These are phyloP conservation scores for Ceratobasidium sp. DNA, from an alignment of 1,284 basidiomycete genomes.

Conservation along the genomic window DNA sequence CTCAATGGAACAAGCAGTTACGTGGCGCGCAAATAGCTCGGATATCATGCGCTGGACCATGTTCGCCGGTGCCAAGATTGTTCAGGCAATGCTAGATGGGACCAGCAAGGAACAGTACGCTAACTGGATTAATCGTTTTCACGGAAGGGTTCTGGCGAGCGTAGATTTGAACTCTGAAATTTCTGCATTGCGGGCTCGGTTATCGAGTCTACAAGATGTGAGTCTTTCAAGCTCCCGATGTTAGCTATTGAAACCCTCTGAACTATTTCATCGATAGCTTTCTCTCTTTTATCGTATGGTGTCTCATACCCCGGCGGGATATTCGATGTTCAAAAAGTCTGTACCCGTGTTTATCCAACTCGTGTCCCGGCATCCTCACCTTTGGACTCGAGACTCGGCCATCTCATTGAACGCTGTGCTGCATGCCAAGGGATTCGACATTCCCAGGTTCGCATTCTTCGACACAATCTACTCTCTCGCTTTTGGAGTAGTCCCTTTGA, in stretches of 20 bases:
- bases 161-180: not conserved
- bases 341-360: not conserved
- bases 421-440: not conserved
- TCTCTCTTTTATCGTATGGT: not conserved
- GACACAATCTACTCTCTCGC: constrained; percentile 4
- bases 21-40: not conserved
- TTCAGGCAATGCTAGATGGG: not conserved
- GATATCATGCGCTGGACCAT: not conserved
- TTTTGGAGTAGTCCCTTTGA: not conserved
- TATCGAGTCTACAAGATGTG: not conserved
- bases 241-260: not conserved
- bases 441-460: not conserved
- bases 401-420: not conserved
- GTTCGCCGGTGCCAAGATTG: constrained; percentile 4
- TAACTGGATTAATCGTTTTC: constrained; percentile 3
- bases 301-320: not conserved
- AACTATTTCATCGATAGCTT: not conserved
- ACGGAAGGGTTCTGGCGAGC: not conserved
- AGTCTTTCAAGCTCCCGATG: not conserved
- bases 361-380: not conserved
- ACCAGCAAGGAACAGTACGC: not conserved
- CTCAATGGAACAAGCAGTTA: not conserved
- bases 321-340: not conserved
- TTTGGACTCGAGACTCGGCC: not conserved
- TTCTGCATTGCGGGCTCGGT: not conserved